Conservation (phyloP, 148 eudicot species). For the Drosera capensis region DNA sequence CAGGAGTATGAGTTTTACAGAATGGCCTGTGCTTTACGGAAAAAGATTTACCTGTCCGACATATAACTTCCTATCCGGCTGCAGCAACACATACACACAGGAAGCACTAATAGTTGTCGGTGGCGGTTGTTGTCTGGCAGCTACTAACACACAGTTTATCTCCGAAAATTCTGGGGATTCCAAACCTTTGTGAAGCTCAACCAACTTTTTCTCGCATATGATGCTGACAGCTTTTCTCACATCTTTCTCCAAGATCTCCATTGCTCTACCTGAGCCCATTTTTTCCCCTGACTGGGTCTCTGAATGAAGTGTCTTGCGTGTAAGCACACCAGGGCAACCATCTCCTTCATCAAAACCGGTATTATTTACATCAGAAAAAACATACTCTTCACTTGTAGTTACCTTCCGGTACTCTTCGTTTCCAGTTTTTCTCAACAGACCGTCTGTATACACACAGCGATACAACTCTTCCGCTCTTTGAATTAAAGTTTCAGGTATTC, state of each 20-base stretch:
- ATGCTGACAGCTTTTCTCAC: slow-evolving; percentile 35
- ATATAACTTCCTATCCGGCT: slow-evolving; percentile 63
- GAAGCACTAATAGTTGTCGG: slow-evolving; percentile 86
- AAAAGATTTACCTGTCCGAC: slow-evolving; percentile 62
- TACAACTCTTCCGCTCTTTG: slow-evolving; percentile 75
- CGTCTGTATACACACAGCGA: slow-evolving; percentile 30
- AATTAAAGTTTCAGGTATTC: slow-evolving; percentile 55
- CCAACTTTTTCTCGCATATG: slow-evolving; percentile 41
- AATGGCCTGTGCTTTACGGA: too few relatives aligned
- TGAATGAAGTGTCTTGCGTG: slow-evolving; percentile 1
- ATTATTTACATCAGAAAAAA: slow-evolving; percentile 5
- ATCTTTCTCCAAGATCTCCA: slow-evolving; percentile 23
- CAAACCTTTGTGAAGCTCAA: slow-evolving; percentile 25
- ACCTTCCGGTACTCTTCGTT: too few relatives aligned
- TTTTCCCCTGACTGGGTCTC: slow-evolving; percentile 4
- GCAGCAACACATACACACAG: slow-evolving; percentile 75
- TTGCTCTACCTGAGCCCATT: slow-evolving; percentile 6
- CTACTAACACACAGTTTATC: slow-evolving; percentile 38
- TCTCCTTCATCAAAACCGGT: slow-evolving; percentile 8
- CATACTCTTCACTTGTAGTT: slow-evolving; percentile 1
- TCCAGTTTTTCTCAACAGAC: slow-evolving; percentile 11
- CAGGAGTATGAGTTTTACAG: too few relatives aligned
- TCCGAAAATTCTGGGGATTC: slow-evolving; percentile 15
- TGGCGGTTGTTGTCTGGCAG: slow-evolving; percentile 77
- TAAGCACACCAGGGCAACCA: slow-evolving; percentile 4